A percentile compares a stretch with the other conserved stretches of the same genome.
These are phyloP conservation scores for Epichloe sibirici DNA, from an alignment of 2,329 filamentous ascomycete genomes.

Conservation along the genomic window DNA sequence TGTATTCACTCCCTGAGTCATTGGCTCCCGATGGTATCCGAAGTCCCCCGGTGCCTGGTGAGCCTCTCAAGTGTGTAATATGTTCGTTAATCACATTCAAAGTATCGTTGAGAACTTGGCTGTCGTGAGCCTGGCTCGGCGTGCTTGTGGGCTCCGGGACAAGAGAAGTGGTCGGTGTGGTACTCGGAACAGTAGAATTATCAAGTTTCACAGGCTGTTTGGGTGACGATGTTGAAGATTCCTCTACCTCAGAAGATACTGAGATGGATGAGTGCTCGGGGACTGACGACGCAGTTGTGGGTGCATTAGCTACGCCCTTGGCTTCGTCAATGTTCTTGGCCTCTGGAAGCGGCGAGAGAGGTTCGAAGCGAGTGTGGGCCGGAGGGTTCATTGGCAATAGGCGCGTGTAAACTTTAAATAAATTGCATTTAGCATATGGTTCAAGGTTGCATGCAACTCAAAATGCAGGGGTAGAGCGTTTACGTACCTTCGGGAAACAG, in stretches of 20 bases:
- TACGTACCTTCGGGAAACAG: conserved; percentile 70
- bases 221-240: conserved; percentile 29
- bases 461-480: background rate
- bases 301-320: conserved; percentile 10
- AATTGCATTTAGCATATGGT: conserved; percentile 12
- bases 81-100: conserved; percentile 95
- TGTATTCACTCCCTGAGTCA: conserved; percentile 86
- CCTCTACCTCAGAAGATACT: conserved; percentile 21
- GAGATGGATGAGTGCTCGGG: conserved; percentile 14
- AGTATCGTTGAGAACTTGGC: conserved; percentile 82
- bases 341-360: conserved; percentile 19
- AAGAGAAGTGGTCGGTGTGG: conserved; percentile 17
- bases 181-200: conserved; percentile 15
- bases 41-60: conserved; percentile 38
- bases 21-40: conserved; percentile 46
- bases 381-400: conserved; percentile 36
- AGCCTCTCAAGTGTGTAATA: conserved; percentile 68
- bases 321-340: conserved; percentile 14
- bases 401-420: conserved; percentile 45
- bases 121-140: conserved; percentile 35
- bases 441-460: conserved; percentile 3
- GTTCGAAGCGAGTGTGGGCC: conserved; percentile 18
- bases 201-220: conserved; percentile 28
- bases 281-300: conserved; percentile 18
- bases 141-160: conserved; percentile 24